Conservation (phyloP, 495 filamentous ascomycete genomes). For the Annulohypoxylon maeteangense region DNA sequence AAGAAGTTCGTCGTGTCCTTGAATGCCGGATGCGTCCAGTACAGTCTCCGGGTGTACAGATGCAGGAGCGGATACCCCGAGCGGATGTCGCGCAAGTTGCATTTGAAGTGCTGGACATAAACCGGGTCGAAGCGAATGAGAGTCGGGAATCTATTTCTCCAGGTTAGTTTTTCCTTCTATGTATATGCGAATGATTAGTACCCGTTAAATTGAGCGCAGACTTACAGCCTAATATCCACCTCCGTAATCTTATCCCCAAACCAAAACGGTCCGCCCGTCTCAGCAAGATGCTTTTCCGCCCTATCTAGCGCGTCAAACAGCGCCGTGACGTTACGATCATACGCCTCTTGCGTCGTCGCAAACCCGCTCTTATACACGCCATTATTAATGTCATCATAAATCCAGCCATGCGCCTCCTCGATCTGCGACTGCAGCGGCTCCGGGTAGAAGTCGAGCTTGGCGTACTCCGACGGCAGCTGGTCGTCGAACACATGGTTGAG, state of each 20-base stretch:
- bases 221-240: constrained; percentile 73
- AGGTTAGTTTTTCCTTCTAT: not conserved
- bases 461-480: constrained; percentile 67
- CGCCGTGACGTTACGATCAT: constrained; percentile 71
- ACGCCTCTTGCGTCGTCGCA: constrained; percentile 75
- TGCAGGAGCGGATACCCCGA: constrained; percentile 77
- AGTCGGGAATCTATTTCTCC: constrained; percentile 69
- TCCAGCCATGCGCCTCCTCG: constrained; percentile 82
- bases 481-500: constrained; percentile 76
- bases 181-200: not conserved
- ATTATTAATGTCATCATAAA: constrained; percentile 67
- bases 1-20: constrained; percentile 73
- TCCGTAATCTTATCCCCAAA: constrained; percentile 79
- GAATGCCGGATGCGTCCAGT: constrained; percentile 72
- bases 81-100: constrained; percentile 85
- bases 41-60: constrained; percentile 72
- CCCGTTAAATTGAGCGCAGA: constrained; percentile 2
- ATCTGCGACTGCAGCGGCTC: constrained; percentile 67
- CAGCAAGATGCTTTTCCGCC: constrained; percentile 71
- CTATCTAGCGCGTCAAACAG: constrained; percentile 79
- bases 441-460: constrained; percentile 71
- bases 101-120: constrained; percentile 96
- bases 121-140: constrained; percentile 87
- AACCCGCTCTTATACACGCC: constrained; percentile 62
- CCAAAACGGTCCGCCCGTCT: constrained; percentile 66